Evolutionary conservation across 169 alveolate genomes (phyloP).

Genomic region (Plasmodium ovale): DNA sequence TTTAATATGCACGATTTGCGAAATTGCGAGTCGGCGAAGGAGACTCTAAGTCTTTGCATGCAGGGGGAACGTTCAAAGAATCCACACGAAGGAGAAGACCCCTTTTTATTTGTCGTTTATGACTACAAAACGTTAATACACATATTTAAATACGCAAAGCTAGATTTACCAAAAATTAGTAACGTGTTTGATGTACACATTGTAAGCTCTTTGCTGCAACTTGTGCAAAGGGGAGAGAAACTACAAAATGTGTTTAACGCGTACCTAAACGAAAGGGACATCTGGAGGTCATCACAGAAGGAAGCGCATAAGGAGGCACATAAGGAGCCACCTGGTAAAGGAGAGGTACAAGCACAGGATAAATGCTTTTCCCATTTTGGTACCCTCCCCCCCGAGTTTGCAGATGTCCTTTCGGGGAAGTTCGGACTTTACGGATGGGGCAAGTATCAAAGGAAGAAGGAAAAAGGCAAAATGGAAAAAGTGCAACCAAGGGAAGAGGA

Average conservation of each 20-base stretch:
- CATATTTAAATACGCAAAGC: slow-evolving; percentile 25
- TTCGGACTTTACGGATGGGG: slow-evolving; percentile 63
- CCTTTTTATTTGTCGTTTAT: slow-evolving; percentile 58
- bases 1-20: slow-evolving; percentile 27
- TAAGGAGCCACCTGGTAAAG: not conserved
- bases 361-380: slow-evolving; percentile 18
- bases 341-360: not conserved
- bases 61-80: not conserved
- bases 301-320: not conserved
- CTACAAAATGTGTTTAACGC: slow-evolving; percentile 60
- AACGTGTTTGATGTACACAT: slow-evolving; percentile 69
- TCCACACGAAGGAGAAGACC: not conserved
- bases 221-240: slow-evolving; percentile 75
- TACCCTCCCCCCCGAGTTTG: slow-evolving; percentile 50
- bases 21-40: slow-evolving; percentile 9
- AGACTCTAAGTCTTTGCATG: slow-evolving; percentile 14
- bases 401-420: slow-evolving; percentile 65
- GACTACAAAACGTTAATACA: slow-evolving; percentile 67
- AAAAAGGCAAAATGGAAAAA: slow-evolving; percentile 6
- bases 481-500: not conserved
- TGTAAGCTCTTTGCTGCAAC: slow-evolving; percentile 53
- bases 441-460: slow-evolving; percentile 49
- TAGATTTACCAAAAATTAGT: slow-evolving; percentile 20
- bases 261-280: not conserved
- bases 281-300: not conserved